Evolutionary conservation across 306 rosid species (phyloP), one percentile per base, ranked within the genome.

Genomic region (Senna siamea): DNA sequence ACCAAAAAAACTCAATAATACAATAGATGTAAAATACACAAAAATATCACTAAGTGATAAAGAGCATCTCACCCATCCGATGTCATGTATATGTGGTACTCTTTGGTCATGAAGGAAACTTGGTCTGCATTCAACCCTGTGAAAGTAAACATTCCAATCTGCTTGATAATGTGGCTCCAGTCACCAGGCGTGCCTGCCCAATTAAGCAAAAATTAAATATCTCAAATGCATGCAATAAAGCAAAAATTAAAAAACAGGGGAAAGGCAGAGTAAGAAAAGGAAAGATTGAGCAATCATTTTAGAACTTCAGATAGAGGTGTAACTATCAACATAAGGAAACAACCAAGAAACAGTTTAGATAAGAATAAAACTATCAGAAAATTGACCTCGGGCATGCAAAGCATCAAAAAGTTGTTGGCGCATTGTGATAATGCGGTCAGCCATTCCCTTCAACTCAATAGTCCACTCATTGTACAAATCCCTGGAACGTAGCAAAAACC

Each of bases 161-260:
- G 98, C 82, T 92, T 95, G 86, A 92, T 85, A 56, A 95, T 95
- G 86, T 95, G 98, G 71, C 98, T 95, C 99, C 99, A 95, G 76
- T 95, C 98, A 69, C 99, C 99, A 23, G 98, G 98, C 20, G 99
- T 92, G 73, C 92, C 99, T 95, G 85, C 62, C 67, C 78, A 75
- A 73, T 59, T 30, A 30, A 37, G 38, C 37, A 52, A 23, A 68
- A 69, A 30, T 6, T 56, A 48, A 69, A 69, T 30, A 46, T 26
- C 30, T 3, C 30, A 26, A 26, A n/a, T n/a, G n/a, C n/a, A n/a
- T n/a, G n/a, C n/a, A n/a, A n/a, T n/a, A n/a, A n/a, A n/a, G n/a
- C n/a, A n/a, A n/a, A n/a, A n/a, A n/a, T n/a, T n/a, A n/a, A n/a
- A n/a, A n/a, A n/a, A n/a, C n/a, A n/a, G n/a, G n/a, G 8, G 41